Conservation (phyloP, 768 basidiomycete genomes). For the Arthromyces matolae region DNA sequence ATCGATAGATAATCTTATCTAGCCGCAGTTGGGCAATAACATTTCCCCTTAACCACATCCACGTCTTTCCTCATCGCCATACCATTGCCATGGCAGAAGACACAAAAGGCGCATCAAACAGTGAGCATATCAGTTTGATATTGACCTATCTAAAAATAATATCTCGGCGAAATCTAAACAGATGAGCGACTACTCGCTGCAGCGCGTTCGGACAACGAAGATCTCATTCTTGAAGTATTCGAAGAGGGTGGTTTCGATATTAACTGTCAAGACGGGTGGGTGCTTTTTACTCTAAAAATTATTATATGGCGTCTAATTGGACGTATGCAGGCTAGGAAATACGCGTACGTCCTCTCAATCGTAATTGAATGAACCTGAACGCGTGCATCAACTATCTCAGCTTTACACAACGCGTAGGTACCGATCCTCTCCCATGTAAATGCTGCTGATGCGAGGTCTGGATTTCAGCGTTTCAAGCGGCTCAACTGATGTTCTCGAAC, state of each 20-base stretch:
- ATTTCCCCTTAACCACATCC: no score
- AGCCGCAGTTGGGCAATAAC: no score
- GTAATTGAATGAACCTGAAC: neutral
- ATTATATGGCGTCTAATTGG: no score
- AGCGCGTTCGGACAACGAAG: conserved; percentile 71
- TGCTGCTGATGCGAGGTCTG: neutral
- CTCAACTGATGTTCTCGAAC: conserved; percentile 62
- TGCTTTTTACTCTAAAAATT: neutral
- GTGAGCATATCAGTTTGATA: conserved; percentile 23
- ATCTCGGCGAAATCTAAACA: no score
- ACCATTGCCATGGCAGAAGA: conserved; percentile 13
- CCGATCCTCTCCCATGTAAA: neutral
- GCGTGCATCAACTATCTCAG: conserved; percentile 27
- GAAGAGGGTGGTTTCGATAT: conserved; percentile 58
- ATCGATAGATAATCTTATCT: no score
- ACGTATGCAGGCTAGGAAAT: conserved; percentile 67
- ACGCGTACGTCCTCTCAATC: conserved; percentile 53
- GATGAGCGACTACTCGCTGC: conserved; percentile 73
- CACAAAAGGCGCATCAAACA: conserved; percentile 22
- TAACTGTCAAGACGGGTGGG: conserved; percentile 77
- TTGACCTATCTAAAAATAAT: neutral
- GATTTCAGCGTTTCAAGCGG: conserved; percentile 48
- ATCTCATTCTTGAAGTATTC: conserved; percentile 59
- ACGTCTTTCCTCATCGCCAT: neutral
- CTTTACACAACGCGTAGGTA: conserved; percentile 70